phyloP scores from a whole-genome alignment of 1,284 basidiomycete genomes.

The Microbotryum scabiosae region DNA sequence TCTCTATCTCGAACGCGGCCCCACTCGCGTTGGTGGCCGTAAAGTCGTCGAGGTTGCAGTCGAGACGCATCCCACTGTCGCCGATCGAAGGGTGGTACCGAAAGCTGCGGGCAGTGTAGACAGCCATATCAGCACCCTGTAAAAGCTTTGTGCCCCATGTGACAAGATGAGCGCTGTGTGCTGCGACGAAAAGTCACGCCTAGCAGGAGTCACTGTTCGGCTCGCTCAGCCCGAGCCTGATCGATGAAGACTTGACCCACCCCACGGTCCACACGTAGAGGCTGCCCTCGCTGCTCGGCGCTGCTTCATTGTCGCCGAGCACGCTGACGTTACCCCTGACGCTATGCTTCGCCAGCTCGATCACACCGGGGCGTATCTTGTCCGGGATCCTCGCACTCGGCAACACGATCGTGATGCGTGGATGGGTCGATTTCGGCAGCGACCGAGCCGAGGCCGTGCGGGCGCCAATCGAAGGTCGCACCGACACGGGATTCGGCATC shows the following conservation, averaged over 20 bases:
- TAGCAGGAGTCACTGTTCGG: background rate
- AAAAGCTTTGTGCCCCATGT: background rate
- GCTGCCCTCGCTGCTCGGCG: background rate
- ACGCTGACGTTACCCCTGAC: constrained; percentile 19
- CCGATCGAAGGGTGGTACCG: constrained; percentile 1
- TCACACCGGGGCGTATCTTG: constrained; percentile 7
- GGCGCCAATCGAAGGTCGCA: constrained; percentile 6
- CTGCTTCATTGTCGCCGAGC: constrained; percentile 5
- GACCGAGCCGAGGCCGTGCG: constrained; percentile 12
- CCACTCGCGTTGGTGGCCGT: constrained; percentile 1
- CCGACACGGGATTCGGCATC: background rate
- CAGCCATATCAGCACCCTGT: background rate
- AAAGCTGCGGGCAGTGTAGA: constrained; percentile 10
- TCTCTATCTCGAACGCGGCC: constrained; percentile 9
- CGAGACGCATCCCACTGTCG: constrained; percentile 5
- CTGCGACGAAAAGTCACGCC: background rate
- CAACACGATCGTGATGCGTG: constrained; percentile 13
- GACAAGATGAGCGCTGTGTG: background rate
- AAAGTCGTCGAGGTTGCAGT: constrained; percentile 26
- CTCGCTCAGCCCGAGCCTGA: too few species aligned
- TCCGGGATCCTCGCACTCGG: background rate
- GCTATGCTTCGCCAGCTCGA: constrained; percentile 5
- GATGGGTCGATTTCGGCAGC: constrained; percentile 18
- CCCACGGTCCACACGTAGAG: constrained; percentile 9
- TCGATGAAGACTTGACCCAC: background rate